Evolutionary conservation across 805 yeast species (phyloP).

Genomic region (Saturnispora diversa): DNA sequence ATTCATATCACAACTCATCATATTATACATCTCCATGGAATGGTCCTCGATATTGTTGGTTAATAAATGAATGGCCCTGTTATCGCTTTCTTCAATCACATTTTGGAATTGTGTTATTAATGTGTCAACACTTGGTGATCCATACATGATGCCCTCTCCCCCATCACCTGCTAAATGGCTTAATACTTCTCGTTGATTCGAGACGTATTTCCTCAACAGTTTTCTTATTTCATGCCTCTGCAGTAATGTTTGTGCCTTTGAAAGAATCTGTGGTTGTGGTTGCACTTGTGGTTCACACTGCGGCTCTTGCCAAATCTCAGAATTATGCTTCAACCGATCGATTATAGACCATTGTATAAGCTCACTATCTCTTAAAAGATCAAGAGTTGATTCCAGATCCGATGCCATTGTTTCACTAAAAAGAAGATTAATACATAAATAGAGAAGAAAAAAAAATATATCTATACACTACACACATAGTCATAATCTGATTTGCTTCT

Average conservation of each 20-base stretch:
- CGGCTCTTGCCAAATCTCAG: slow-evolving; percentile 37
- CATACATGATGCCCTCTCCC: not conserved
- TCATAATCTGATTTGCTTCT: no score
- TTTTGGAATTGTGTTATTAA: not conserved
- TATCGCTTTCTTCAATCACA: slow-evolving; percentile 5
- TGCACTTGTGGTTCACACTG: no score
- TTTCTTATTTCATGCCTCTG: slow-evolving; percentile 62
- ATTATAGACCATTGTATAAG: slow-evolving; percentile 59
- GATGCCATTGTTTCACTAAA: no score
- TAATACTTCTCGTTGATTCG: slow-evolving; percentile 24
- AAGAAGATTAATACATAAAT: no score
- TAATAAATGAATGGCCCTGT: slow-evolving; percentile 6
- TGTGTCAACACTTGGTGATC: not conserved
- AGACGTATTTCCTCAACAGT: slow-evolving; percentile 41
- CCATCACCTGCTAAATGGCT: slow-evolving; percentile 12
- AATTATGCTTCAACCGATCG: slow-evolving; percentile 54
- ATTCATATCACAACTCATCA: slow-evolving; percentile 1
- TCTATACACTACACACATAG: no score
- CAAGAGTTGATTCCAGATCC: slow-evolving; percentile 31
- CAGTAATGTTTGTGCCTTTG: slow-evolving; percentile 42
- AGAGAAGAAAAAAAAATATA: no score
- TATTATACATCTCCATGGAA: not conserved
- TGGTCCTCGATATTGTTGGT: not conserved
- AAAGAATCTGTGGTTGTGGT: slow-evolving; percentile 31
- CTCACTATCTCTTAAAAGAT: slow-evolving; percentile 56